Percentiles rank a stretch among this genome's conserved stretches.
Conservation (phyloP, 371 early-diverging fungal species). For the Mucor velutinosus region DNA sequence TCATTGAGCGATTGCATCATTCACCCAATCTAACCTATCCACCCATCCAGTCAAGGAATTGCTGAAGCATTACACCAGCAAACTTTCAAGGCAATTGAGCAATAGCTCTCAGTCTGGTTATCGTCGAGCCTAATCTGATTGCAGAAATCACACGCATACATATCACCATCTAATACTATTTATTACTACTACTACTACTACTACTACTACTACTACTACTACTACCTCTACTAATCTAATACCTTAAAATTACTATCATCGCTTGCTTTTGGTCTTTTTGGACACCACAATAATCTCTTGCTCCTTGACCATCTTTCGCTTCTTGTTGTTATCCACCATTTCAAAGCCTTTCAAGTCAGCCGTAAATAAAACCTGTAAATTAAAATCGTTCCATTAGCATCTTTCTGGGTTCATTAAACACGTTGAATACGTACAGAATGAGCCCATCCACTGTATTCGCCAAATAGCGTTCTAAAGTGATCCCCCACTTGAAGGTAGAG, state of each 20-base stretch:
- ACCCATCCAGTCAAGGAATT: constrained; percentile 19
- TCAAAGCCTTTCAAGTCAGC: constrained; percentile 54
- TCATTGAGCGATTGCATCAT: not conserved
- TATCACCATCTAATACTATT: not conserved
- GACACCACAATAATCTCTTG: not conserved
- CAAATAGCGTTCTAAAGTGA: constrained; percentile 79
- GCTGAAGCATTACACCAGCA: constrained; percentile 23
- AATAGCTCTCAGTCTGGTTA: constrained; percentile 3
- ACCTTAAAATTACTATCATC: not conserved
- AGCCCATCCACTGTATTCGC: constrained; percentile 91
- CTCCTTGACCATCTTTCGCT: not conserved
- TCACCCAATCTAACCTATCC: not conserved
- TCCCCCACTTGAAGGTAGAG: constrained; percentile 75
- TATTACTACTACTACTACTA: constrained; percentile 9
- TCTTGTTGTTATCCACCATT: not conserved
- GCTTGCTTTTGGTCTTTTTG: not conserved
- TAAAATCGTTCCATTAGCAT: not conserved
- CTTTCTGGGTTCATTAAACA: not conserved
- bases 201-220: constrained; percentile 9
- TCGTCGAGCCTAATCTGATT: constrained; percentile 1
- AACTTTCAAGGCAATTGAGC: constrained; percentile 19
- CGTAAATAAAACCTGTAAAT: constrained; percentile 49
- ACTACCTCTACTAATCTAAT: constrained; percentile 3
- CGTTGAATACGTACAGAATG: constrained; percentile 66
- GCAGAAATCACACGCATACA: not conserved